These are phyloP conservation scores for Zygotorulaspora sp. DNA, from an alignment of 805 yeast genomes.

Conservation along the genomic window DNA sequence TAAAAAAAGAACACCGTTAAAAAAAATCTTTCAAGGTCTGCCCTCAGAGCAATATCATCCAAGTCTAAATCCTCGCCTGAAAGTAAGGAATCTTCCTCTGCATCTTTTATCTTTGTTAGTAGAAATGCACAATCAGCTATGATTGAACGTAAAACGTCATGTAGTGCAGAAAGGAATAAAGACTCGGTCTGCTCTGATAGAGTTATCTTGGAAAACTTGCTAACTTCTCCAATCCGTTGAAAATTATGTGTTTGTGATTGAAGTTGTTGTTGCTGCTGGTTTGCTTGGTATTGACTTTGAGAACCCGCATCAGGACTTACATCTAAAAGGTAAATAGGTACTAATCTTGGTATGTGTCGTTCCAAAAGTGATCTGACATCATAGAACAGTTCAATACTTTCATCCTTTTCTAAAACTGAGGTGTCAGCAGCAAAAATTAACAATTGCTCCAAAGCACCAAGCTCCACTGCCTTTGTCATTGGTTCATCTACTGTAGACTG, in stretches of 20 bases:
- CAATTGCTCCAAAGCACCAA: slow-evolving; percentile 69
- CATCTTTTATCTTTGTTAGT: slow-evolving; percentile 61
- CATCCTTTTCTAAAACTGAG: slow-evolving; percentile 33
- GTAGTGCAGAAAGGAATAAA: slow-evolving; percentile 42
- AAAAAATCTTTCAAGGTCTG: slow-evolving; percentile 86
- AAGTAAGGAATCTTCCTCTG: slow-evolving; percentile 66
- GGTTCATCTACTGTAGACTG: slow-evolving; percentile 54
- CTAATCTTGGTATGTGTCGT: slow-evolving; percentile 55
- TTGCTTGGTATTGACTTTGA: slow-evolving; percentile 3
- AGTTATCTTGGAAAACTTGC: slow-evolving; percentile 11
- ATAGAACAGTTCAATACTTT: slow-evolving; percentile 48
- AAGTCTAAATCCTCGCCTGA: slow-evolving; percentile 53
- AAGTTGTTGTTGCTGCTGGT: background rate
- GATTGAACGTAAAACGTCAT: slow-evolving; percentile 50
- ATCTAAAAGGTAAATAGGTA: slow-evolving; percentile 51
- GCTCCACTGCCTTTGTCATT: slow-evolving; percentile 51
- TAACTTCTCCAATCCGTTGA: background rate
- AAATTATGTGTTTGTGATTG: background rate
- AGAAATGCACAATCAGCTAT: slow-evolving; percentile 62
- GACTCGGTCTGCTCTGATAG: slow-evolving; percentile 27
- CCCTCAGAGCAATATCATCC: slow-evolving; percentile 63
- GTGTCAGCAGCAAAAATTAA: slow-evolving; percentile 60
- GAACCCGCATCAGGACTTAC: slow-evolving; percentile 35
- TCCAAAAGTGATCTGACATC: slow-evolving; percentile 65
- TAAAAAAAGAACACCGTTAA: slow-evolving; percentile 68